Conservation (phyloP, 2,329 filamentous ascomycete genomes). For the Hortaea sp. region DNA sequence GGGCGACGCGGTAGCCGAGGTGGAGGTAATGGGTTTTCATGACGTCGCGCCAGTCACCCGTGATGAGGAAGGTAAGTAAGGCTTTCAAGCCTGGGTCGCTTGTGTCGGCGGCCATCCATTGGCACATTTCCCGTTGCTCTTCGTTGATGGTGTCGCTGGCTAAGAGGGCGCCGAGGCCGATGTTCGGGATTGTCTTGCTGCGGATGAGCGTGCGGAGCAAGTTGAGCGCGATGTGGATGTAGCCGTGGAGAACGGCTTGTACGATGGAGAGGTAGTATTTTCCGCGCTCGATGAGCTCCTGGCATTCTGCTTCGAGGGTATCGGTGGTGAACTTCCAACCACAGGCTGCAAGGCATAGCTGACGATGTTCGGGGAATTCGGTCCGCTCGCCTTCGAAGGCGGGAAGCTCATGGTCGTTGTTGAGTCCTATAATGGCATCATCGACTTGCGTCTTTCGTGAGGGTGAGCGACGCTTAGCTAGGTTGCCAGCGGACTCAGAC, state of each 20-base stretch:
- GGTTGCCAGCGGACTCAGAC: slow-evolving; percentile 48
- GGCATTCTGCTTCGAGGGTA: slow-evolving; percentile 39
- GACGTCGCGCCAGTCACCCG: slow-evolving; percentile 65
- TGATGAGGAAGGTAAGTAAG: slow-evolving; percentile 67
- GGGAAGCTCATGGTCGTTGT: slow-evolving; percentile 51
- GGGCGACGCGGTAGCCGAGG: slow-evolving; percentile 61
- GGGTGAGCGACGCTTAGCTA: slow-evolving; percentile 5
- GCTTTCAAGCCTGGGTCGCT: slow-evolving; percentile 72
- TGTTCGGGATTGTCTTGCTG: slow-evolving; percentile 53
- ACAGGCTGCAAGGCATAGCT: slow-evolving; percentile 66
- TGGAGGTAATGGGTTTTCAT: slow-evolving; percentile 64
- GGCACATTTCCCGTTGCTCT: slow-evolving; percentile 51
- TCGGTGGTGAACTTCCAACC: slow-evolving; percentile 55
- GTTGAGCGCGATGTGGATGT: slow-evolving; percentile 57
- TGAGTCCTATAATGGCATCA: slow-evolving; percentile 50
- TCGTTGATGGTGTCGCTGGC: slow-evolving; percentile 41
- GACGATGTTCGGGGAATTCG: slow-evolving; percentile 57
- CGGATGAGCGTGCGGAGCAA: slow-evolving; percentile 59
- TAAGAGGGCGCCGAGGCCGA: slow-evolving; percentile 38
- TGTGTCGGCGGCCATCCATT: slow-evolving; percentile 53
- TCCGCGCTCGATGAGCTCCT: slow-evolving; percentile 41
- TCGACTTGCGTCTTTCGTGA: slow-evolving; percentile 11
- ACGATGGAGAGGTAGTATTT: slow-evolving; percentile 68
- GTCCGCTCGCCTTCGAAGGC: slow-evolving; percentile 55
- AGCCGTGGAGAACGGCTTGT: slow-evolving; percentile 63